Evolutionary conservation across 1,284 basidiomycete species (phyloP), one percentile per base, ranked within the genome.

Genomic region (Sanguinoderma infundibulare): DNA sequence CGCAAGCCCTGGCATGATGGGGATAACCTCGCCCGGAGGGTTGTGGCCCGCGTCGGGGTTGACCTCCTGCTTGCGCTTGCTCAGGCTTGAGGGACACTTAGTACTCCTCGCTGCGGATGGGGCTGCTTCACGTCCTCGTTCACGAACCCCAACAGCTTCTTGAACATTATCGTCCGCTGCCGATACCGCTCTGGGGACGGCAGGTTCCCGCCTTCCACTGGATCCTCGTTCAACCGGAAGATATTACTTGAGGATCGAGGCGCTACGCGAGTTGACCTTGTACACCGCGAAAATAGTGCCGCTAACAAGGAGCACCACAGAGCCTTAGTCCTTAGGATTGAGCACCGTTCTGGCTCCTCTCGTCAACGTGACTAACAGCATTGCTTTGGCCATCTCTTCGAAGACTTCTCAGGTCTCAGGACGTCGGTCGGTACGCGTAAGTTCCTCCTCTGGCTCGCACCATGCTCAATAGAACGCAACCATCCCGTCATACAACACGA

Each of bases 81-180:
- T 75, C 53, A 60, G 80, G 68, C 72, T 83, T 87, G 53, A 90
- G 65, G 67, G 79, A n/a, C n/a, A n/a, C n/a, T n/a, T n/a, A n/a
- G n/a, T n/a, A 85, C 67, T 89, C 84, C 57, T 87, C 84, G 0
- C 88, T 90, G 39, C 91, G 81, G 32, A 90, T 78, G 38, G n/a
- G 91, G 91, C 72, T 93, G 83, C 73, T 87, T 91, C 59, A 82
- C 84, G 22, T 81, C 79, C 51, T 83, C 80, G 17, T 81, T 79
- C 12, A 93, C 79, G 72, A 87, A 90, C 64, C 75, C 78, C 76
- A 92, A 73, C 58, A 94, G 68, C 40, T 73, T 73, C 71, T 92
- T 88, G 72, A 92, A 93, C 56, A 90, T 81, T 59, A 85, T 82
- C 54, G 82, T 89, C 46, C 91, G 80, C 72, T 89, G 84, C 46